Conservation (phyloP, 139 green algal genomes). For the Chlorella sorokiniana region DNA sequence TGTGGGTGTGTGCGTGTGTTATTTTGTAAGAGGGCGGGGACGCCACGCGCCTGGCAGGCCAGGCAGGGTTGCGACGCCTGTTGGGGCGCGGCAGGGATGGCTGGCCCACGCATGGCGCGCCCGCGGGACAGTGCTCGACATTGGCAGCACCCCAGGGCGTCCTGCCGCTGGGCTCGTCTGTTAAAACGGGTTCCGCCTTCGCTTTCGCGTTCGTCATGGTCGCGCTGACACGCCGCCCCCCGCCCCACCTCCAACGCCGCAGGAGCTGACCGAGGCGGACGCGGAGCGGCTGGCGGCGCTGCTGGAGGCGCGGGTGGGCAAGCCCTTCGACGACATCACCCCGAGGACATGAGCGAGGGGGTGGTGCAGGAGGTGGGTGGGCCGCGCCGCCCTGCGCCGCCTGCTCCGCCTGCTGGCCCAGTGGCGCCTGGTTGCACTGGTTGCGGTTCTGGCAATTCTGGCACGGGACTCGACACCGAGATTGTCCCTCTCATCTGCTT, state of each 20-base stretch:
- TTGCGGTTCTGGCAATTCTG: background rate
- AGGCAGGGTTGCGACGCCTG: too few species aligned
- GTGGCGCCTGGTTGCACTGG: background rate
- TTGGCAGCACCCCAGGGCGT: background rate
- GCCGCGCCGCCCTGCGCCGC: too few species aligned
- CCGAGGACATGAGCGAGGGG: constrained; percentile 39
- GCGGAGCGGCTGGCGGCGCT: background rate
- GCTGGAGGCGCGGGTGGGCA: constrained; percentile 40
- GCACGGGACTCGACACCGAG: too few species aligned
- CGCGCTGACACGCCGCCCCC: background rate
- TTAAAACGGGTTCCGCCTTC: background rate
- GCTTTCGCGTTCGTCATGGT: background rate
- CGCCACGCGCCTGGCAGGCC: too few species aligned
- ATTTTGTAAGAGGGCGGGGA: background rate
- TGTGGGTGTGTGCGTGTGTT: background rate
- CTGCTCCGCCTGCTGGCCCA: too few species aligned
- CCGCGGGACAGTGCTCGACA: too few species aligned
- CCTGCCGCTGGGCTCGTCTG: background rate
- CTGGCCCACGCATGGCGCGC: too few species aligned
- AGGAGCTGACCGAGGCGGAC: constrained; percentile 31
- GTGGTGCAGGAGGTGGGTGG: constrained; percentile 7
- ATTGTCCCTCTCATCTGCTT: too few species aligned
- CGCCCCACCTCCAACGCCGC: background rate
- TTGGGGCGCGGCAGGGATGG: too few species aligned
- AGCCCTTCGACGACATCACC: constrained; percentile 28